These are phyloP conservation scores for Aurantiochytrium sp. DNA, from an alignment of 108 stramenopile genomes.

Conservation along the genomic window DNA sequence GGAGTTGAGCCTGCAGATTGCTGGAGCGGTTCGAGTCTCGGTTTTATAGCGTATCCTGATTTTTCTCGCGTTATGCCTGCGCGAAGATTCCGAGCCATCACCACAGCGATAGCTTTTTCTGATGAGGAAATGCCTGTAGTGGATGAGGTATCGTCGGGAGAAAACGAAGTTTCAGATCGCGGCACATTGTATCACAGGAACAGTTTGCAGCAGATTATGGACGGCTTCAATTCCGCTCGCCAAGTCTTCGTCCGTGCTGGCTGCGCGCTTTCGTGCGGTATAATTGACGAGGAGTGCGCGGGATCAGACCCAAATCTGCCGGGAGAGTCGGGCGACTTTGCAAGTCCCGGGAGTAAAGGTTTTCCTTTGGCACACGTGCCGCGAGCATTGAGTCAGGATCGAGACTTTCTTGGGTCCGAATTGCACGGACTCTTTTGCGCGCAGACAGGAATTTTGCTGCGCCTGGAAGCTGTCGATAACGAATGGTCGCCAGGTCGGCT, in stretches of 20 bases:
- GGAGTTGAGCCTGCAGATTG: not conserved
- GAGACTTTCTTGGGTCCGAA: not conserved
- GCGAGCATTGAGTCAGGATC: not conserved
- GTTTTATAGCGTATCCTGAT: not conserved
- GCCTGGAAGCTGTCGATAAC: not conserved
- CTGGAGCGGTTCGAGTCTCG: not conserved
- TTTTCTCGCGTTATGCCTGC: not conserved
- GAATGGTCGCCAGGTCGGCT: not conserved
- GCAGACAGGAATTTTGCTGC: not conserved
- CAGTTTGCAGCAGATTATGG: not conserved
- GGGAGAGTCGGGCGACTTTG: not conserved
- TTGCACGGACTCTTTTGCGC: not conserved
- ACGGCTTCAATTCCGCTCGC: not conserved
- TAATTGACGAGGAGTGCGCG: not conserved
- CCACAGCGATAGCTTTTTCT: not conserved
- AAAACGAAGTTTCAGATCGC: no score
- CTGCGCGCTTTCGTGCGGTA: not conserved
- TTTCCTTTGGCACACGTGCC: not conserved
- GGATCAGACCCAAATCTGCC: not conserved
- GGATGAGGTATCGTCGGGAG: no score
- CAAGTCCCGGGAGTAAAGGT: not conserved
- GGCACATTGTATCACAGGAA: not conserved
- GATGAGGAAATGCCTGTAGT: no score
- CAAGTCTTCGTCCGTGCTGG: not conserved
- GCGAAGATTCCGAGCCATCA: not conserved